Base-by-base conservation (phyloP, 495 filamentous ascomycete species). In the Hypoxylon perforatum region DNA sequence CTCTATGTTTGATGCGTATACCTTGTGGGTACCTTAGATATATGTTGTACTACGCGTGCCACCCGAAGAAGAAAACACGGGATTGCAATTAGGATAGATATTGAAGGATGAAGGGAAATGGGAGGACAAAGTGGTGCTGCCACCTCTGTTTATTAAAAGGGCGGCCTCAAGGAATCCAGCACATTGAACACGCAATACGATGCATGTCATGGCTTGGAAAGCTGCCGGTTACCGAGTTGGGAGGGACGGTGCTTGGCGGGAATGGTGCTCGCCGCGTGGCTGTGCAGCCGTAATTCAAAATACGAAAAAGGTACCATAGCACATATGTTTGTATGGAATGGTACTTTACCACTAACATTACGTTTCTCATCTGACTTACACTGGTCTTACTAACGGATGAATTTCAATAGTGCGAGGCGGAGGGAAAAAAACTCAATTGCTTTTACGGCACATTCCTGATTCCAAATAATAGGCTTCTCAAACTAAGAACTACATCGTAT, bases 171-270 rank as follows among this genome's bases (percentile, higher is more conserved):
- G 49, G 18, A 45, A 17, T 44, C 52, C 22, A 19, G 7, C 21
- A 46, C 55, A 69, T 28, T 55, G 56, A 61, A 69, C 65, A 69
- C 65, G 65, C 65, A 69, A 69, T 63, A 50, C 44, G 50, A 54
- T 69, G 65, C 65, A 69, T 64, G 60, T 47, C 59, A 60, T 63
- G 65, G 65, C 65, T 59, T 59, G 56, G 60, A 21, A 69, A 64
- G 65, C 51, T 63, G 65, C 65, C 65, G 65, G 35, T 55, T 63
- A 52, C 65, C 65, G 65, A 61, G 28, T 64, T 56, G 45, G 39
- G 45, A 54, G 35, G 25, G 33, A 51, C 58, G 46, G 23, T 55
- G 42, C 65, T 63, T 63, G 65, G 60, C 59, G 45, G 61, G 60
- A 63, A 63, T 51, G 25, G 51, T 58, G 30, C 8, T 57, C 22